Evolutionary conservation across 345 rosid species (phyloP), one percentile per base, ranked within the genome.

Genomic region (Leavenworthia alabamica): DNA sequence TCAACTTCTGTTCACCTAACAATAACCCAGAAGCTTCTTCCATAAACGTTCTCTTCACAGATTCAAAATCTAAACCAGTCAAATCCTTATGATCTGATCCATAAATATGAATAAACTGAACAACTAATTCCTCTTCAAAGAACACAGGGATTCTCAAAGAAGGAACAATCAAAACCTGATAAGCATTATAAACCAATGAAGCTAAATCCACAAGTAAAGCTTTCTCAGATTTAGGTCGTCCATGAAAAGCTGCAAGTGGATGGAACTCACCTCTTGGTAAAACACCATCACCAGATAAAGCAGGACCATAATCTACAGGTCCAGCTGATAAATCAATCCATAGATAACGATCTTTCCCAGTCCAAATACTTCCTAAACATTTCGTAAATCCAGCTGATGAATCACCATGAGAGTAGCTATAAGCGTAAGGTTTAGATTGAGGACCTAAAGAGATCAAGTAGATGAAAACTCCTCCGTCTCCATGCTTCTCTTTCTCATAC

Each of bases 321-420:
- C 97, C 99, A 0, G 99, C 97, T 0, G 80, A 78, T 32, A 93
- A 82, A 79, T 89, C 99, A 64, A 89, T 79, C 97, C 97, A 93
- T 35, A 88, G 46, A 22, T 93, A 93, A 53, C 99, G 76, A 29
- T 89, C 96, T 45, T 77, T 81, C 1, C 99, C 99, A 0, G 96
- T 85, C 99, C 99, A 93, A 20, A 86, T 67, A 24, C 79, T 86
- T 12, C 99, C 97, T 31, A 83, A 58, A 42, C 97, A 93, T 47
- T 89, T 93, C 2, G 92, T 93, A 66, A 75, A 70, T 9, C 90
- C 99, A 0, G 97, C 85, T 1, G 99, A 93, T 3, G 95, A 70
- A 22, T 93, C 90, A 0, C 94, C 94, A 35, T 74, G 81, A 2
- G 83, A 60, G 64, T 93, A 89, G 32, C 80, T 74, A 51, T 93